Percentiles rank a stretch among this genome's conserved stretches.
Conservation (phyloP, 768 basidiomycete genomes). For the Collybia sordida region DNA sequence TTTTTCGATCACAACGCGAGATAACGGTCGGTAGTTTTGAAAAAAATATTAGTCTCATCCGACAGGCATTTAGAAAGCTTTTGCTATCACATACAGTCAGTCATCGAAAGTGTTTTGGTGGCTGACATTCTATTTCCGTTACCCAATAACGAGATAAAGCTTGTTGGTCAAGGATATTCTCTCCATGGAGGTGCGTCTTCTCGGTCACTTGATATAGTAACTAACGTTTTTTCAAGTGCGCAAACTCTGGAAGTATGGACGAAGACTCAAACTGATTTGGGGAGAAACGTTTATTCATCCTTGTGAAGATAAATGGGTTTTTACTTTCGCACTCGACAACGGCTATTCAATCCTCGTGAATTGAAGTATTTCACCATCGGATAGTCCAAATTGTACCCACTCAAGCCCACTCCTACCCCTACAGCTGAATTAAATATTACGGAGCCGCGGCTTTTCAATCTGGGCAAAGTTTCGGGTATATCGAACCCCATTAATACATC, state of each 20-base stretch:
- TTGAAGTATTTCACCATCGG: no score
- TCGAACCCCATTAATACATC: neutral
- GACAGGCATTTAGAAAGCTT: neutral
- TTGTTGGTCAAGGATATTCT: conserved; percentile 28
- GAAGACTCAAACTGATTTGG: conserved; percentile 26
- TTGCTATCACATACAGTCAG: conserved; percentile 21
- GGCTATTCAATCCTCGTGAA: no score
- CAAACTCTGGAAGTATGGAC: conserved; percentile 30
- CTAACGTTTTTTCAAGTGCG: conserved; percentile 15
- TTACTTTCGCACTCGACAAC: conserved; percentile 16
- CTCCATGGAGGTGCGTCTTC: conserved; percentile 27
- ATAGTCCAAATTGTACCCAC: no score
- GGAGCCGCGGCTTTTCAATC: neutral
- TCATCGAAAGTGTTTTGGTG: conserved; percentile 29
- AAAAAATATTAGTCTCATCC: no score
- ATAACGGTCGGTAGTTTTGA: conserved; percentile 30
- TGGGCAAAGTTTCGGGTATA: neutral
- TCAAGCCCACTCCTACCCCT: no score
- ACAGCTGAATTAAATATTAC: neutral
- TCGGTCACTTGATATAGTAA: neutral
- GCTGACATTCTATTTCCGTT: conserved; percentile 29
- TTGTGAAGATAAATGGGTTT: conserved; percentile 33
- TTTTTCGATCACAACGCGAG: conserved; percentile 30
- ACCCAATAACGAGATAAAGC: conserved; percentile 19
- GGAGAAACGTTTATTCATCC: conserved; percentile 21